Evolutionary conservation across 2,329 filamentous ascomycete species (phyloP).

Genomic region (Diaporthe sp.): DNA sequence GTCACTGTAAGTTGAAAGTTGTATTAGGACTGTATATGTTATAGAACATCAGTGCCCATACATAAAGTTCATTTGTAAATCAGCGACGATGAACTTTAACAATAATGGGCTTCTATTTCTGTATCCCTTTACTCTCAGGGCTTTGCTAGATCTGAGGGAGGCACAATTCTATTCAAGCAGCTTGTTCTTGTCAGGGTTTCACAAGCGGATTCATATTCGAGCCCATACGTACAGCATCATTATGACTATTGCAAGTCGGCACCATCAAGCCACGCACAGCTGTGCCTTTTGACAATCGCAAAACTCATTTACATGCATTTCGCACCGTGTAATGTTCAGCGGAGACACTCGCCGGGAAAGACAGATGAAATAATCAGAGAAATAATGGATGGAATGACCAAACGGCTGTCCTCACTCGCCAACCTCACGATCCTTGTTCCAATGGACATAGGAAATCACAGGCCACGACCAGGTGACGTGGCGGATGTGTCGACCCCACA

Average conservation of each 20-base stretch:
- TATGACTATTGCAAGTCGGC: background rate
- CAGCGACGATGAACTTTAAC: background rate
- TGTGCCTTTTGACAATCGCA: background rate
- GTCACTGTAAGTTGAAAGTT: background rate
- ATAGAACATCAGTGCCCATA: background rate
- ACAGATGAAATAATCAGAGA: no score
- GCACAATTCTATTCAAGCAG: background rate
- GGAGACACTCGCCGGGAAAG: background rate
- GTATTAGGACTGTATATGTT: background rate
- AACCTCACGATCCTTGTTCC: conserved; percentile 67
- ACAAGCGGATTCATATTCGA: background rate
- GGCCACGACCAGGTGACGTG: conserved; percentile 63
- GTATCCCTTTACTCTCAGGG: background rate
- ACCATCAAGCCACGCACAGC: background rate
- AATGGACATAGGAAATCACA: conserved; percentile 60
- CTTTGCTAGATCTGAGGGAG: background rate
- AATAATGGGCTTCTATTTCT: background rate
- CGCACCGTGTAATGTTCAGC: background rate
- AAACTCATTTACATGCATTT: conserved; percentile 23
- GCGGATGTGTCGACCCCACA: conserved; percentile 65
- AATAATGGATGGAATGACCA: background rate
- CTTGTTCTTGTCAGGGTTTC: background rate
- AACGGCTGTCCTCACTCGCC: conserved; percentile 57
- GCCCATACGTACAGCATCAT: background rate
- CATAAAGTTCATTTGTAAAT: background rate